Evolutionary conservation across 2,329 filamentous ascomycete genomes (phyloP).

Genomic region (Endocalyx cinctus): DNA sequence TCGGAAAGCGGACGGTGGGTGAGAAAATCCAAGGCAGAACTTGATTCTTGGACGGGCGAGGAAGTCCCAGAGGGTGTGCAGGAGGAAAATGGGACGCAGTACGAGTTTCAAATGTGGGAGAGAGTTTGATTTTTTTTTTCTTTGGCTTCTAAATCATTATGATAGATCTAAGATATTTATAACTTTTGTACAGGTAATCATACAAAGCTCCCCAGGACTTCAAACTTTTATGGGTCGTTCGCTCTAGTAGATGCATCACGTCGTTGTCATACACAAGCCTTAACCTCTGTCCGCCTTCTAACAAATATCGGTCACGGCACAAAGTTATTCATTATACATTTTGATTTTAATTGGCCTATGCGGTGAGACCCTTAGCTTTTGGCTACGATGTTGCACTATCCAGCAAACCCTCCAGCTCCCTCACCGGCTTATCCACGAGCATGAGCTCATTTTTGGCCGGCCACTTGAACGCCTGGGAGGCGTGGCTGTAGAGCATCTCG

Average conservation of each 20-base stretch:
- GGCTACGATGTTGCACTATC: too few relatives aligned
- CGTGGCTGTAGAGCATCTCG: constrained; percentile 29
- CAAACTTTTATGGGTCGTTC: constrained; percentile 1
- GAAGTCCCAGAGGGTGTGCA: constrained; percentile 50
- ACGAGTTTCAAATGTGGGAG: constrained; percentile 74
- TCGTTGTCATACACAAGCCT: too few relatives aligned
- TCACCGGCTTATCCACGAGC: constrained; percentile 36
- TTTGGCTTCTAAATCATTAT: too few relatives aligned
- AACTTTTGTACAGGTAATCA: constrained; percentile 13
- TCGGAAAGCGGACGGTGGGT: constrained; percentile 44
- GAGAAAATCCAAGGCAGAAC: constrained; percentile 43
- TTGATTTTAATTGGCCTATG: too few relatives aligned
- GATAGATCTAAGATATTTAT: too few relatives aligned
- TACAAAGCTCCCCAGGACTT: too few relatives aligned
- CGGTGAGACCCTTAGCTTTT: too few relatives aligned
- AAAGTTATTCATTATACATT: too few relatives aligned
- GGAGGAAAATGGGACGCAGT: constrained; percentile 60
- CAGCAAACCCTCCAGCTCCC: constrained; percentile 32
- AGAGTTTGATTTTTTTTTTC: too few relatives aligned
- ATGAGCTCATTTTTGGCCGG: constrained; percentile 31
- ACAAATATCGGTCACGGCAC: too few relatives aligned
- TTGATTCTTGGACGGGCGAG: constrained; percentile 65
- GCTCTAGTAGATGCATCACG: constrained; percentile 1
- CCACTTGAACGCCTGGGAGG: constrained; percentile 39
- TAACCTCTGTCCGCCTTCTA: too few relatives aligned